A percentile compares a stretch with the other conserved stretches of the same genome.
Evolutionary conservation across 225 moss, liverwort and hornwort species (phyloP).

Genomic region (Climacium dendroides): DNA sequence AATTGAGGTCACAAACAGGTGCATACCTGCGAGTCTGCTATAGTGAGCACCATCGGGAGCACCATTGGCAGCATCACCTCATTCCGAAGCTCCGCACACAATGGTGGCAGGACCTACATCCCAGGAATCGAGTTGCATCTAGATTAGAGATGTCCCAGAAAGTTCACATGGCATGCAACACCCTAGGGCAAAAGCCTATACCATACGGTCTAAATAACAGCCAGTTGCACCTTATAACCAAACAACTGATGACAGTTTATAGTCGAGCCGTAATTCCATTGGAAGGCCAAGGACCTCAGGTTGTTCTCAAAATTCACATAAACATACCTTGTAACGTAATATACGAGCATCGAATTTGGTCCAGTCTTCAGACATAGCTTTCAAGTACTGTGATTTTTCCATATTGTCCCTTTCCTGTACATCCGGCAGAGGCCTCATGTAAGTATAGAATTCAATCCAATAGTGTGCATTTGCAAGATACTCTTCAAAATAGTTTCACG

Average conservation of each 20-base stretch:
- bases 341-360: slow-evolving; percentile 86
- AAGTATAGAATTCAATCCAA: background rate
- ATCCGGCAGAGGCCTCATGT: background rate
- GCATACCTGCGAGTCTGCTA: slow-evolving; percentile 86
- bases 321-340: slow-evolving; percentile 75
- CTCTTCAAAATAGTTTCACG: background rate
- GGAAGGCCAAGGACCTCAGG: background rate
- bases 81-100: slow-evolving; percentile 96
- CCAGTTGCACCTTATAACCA: background rate
- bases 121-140: background rate
- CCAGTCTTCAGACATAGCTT: slow-evolving; percentile 93
- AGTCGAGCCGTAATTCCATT: background rate
- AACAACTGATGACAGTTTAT: background rate
- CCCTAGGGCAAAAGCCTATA: background rate
- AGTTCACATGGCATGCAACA: background rate
- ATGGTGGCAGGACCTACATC: slow-evolving; percentile 80
- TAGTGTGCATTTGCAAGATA: background rate
- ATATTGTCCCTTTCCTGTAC: slow-evolving; percentile 87
- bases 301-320: background rate
- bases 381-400: slow-evolving; percentile 85
- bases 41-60: slow-evolving; percentile 90
- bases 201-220: background rate
- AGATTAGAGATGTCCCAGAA: background rate
- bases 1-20: background rate
- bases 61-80: slow-evolving; percentile 97